phyloP scores from a whole-genome alignment of 768 basidiomycete species.

The Agaricus blazei region DNA sequence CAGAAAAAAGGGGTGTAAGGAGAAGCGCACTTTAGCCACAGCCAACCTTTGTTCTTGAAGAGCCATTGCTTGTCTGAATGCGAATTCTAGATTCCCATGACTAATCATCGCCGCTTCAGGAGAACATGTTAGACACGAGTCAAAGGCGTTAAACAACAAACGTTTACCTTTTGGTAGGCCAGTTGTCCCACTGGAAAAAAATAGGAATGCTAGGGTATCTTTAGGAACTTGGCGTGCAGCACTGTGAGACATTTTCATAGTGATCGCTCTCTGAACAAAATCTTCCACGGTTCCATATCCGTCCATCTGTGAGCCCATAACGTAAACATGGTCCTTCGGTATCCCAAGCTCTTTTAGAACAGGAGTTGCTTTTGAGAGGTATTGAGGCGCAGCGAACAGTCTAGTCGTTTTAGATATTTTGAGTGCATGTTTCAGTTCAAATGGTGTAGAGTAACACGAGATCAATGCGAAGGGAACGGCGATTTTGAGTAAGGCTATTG shows the following conservation, averaged over 20 bases:
- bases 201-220: conserved; percentile 59
- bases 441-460: conserved; percentile 29
- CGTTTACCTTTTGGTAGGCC: conserved; percentile 64
- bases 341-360: conserved; percentile 28
- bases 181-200: conserved; percentile 75
- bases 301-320: conserved; percentile 34
- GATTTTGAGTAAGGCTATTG: conserved; percentile 24
- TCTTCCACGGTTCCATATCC: conserved; percentile 31
- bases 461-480: conserved; percentile 29
- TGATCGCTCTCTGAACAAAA: conserved; percentile 35
- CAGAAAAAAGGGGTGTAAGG: conserved; percentile 15
- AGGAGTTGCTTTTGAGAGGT: conserved; percentile 20
- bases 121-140: background rate
- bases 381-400: conserved; percentile 28
- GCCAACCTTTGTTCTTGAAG: conserved; percentile 23
- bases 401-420: conserved; percentile 25
- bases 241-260: conserved; percentile 29
- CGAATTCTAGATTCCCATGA: conserved; percentile 52
- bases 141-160: background rate
- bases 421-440: conserved; percentile 29
- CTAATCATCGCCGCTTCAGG: conserved; percentile 59
- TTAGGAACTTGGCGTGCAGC: conserved; percentile 38
- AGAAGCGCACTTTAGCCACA: conserved; percentile 19
- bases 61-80: conserved; percentile 32
- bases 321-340: conserved; percentile 37